Evolutionary conservation across 2,329 filamentous ascomycete species (phyloP).

Genomic region (Didymellaceae sp.): DNA sequence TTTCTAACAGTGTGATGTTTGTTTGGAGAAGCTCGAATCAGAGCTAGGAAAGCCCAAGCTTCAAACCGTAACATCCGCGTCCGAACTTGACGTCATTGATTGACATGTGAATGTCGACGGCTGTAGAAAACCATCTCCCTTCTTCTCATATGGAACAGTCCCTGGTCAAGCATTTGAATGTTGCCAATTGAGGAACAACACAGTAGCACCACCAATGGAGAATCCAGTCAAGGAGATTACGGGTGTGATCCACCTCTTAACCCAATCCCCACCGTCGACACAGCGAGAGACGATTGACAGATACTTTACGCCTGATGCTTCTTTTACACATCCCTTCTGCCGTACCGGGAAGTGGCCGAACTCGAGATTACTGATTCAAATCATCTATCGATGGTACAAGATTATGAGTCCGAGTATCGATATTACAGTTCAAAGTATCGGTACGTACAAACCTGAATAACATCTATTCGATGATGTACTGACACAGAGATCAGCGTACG

Average conservation of each 20-base stretch:
- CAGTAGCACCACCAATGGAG: not conserved
- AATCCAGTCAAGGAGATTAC: constrained; percentile 64
- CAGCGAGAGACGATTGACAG: constrained; percentile 70
- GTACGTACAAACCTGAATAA: constrained; percentile 42
- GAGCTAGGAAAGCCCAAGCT: not conserved
- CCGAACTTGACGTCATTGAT: not conserved
- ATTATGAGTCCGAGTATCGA: constrained; percentile 78
- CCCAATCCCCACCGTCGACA: constrained; percentile 68
- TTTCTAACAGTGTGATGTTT: not conserved
- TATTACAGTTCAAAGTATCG: constrained; percentile 68
- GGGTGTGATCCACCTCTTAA: constrained; percentile 70
- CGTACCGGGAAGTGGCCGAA: constrained; percentile 66
- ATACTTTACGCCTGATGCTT: constrained; percentile 76
- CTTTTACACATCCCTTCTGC: constrained; percentile 81
- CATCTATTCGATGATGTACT: not conserved
- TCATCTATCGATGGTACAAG: constrained; percentile 77
- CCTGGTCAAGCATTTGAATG: too few species aligned
- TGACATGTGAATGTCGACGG: not conserved
- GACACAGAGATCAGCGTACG: constrained; percentile 63
- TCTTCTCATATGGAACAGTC: too few species aligned
- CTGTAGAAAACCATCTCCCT: not conserved
- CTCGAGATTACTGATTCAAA: constrained; percentile 70
- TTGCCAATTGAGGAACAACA: too few species aligned
- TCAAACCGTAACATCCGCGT: not conserved
- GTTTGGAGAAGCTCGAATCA: not conserved